phyloP scores from a whole-genome alignment of 495 filamentous ascomycete genomes.

The Pseudoneurospora amorphoporcata region DNA sequence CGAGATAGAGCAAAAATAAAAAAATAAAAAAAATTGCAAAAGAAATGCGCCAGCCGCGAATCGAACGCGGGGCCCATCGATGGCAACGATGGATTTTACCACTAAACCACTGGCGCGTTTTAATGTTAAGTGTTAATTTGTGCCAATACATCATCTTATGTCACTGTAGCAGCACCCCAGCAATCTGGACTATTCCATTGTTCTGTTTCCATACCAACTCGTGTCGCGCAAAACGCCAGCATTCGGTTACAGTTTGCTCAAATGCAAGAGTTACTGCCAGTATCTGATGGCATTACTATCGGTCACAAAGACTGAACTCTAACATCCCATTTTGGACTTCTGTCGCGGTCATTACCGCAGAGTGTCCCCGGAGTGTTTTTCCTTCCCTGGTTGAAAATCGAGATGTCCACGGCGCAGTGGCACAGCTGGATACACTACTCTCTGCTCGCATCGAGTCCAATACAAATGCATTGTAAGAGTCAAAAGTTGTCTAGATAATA shows the following conservation, averaged over 20 bases:
- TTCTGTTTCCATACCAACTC: too few relatives aligned
- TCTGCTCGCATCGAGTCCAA: background rate
- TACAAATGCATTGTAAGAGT: too few relatives aligned
- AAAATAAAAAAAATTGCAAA: background rate
- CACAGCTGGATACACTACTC: background rate
- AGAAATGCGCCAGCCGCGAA: conserved; percentile 36
- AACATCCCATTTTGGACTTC: background rate
- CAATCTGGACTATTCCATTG: too few relatives aligned
- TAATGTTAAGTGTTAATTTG: background rate
- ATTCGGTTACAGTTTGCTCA: too few relatives aligned
- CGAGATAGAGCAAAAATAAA: background rate
- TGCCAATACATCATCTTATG: too few relatives aligned
- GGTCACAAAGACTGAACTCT: fast-evolving
- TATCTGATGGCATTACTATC: too few relatives aligned
- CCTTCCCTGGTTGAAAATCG: background rate
- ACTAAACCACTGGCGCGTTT: conserved; percentile 33
- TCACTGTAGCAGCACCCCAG: too few relatives aligned
- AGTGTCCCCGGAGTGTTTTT: background rate
- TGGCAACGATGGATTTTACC: conserved; percentile 46
- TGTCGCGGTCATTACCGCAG: background rate
- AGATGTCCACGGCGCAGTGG: background rate
- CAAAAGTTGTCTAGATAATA: too few relatives aligned
- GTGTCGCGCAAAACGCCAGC: too few relatives aligned
- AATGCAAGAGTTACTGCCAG: too few relatives aligned
- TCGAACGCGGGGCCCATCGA: conserved; percentile 44